Evolutionary conservation across 1,284 basidiomycete species (phyloP), one percentile per base, ranked within the genome.

Genomic region (Moesziomyces parantarcticus): DNA sequence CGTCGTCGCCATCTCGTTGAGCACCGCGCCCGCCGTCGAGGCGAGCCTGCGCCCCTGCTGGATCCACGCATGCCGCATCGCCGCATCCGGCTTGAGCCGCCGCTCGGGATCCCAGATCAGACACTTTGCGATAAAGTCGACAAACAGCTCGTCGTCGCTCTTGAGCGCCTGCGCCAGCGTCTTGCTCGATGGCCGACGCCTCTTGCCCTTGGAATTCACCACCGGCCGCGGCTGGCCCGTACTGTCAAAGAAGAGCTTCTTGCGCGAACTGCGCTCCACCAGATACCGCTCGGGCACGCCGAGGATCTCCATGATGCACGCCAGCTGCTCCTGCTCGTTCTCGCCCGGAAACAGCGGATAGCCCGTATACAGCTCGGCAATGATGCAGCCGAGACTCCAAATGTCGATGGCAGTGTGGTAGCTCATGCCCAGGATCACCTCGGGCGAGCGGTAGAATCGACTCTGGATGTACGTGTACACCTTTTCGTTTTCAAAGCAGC

Each of bases 291-390:
- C 97, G 0, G 97, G 97, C 34, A 94, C 87, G 14, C 97, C 97
- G 43, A 99, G 89, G 8, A 99, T 92, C 84, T 99, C 97, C 96
- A 99, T 99, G 85, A 99, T 99, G 84, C 97, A 99, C 6, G 95
- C 92, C 64, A 99, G 86, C 82, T 99, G 97, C 84, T 99, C 96
- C 85, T 97, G 94, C 85, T 99, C 97, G 61, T 82, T 84, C 85
- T 98, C 96, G n/a, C 96, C 96, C 0, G 96, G 96, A 86, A 99
- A 99, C 79, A 99, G 95, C 0, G 97, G 97, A 84, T 94, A 97
- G 1, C 97, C 97, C n/a, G 97, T 99, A 85, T 93, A 97, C 44
- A 99, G 87, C 85, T 99, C 97, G 21, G 95, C 96, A 52, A 99
- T 87, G 75, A 99, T 99, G 80, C 97, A 99, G 22, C 96, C 97